Percentiles rank a stretch among this genome's conserved stretches.
Conservation (phyloP, 139 green algal genomes). For the Chlorella sp. region DNA sequence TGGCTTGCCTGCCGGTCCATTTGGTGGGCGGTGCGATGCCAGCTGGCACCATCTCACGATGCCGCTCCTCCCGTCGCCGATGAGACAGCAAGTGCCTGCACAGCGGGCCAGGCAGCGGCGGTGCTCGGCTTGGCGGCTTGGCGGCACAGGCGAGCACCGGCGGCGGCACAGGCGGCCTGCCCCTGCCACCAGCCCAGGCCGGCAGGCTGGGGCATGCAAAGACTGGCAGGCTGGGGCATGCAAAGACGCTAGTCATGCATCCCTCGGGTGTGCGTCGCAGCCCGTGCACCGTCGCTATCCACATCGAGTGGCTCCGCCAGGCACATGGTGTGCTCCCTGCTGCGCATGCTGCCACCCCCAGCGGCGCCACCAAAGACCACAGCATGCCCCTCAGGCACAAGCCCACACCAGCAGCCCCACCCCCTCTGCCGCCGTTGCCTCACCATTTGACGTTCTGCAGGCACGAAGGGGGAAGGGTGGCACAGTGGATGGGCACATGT, state of each 20-base stretch:
- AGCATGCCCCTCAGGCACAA: not conserved
- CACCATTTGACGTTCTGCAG: not conserved
- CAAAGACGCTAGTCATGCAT: too few relatives aligned
- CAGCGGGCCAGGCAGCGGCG: not conserved
- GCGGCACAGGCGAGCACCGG: too few relatives aligned
- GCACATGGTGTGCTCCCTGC: too few relatives aligned
- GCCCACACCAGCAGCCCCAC: not conserved
- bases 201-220: not conserved
- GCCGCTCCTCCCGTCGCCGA: not conserved
- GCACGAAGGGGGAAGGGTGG: not conserved
- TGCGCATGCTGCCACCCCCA: too few relatives aligned
- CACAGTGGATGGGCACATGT: not conserved
- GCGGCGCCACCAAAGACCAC: not conserved
- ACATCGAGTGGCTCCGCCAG: too few relatives aligned
- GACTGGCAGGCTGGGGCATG: not conserved
- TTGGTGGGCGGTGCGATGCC: conserved; percentile 12
- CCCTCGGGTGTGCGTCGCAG: not conserved
- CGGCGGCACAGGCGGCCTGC: too few relatives aligned
- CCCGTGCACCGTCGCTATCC: too few relatives aligned
- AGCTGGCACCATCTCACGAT: not conserved
- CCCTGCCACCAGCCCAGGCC: not conserved
- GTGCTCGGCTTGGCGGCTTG: not conserved
- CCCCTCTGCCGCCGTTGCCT: not conserved
- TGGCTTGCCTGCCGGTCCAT: not conserved
- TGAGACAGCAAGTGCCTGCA: not conserved